phyloP scores from a whole-genome alignment of 208 protist species.

The Acanthamoeba culbertsoni region DNA sequence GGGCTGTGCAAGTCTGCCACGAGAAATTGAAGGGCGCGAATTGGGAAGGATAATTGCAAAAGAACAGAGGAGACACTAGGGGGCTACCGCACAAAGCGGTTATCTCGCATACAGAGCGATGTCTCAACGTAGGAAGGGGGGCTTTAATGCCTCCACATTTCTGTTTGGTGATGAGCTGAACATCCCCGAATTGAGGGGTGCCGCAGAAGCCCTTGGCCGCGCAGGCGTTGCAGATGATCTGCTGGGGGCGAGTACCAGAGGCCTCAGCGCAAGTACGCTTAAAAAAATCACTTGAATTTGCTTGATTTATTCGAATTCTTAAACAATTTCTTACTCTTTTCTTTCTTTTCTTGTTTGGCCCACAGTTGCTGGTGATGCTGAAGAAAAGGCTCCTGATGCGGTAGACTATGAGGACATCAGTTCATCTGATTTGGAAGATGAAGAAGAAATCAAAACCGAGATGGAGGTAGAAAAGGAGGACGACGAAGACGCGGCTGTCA shows the following conservation, averaged over 20 bases:
- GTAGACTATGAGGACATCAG: conserved; percentile 11
- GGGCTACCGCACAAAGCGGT: too few species aligned
- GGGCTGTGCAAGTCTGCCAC: not conserved
- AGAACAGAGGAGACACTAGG: not conserved
- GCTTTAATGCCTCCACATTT: too few species aligned
- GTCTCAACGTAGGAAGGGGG: too few species aligned
- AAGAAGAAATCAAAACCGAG: not conserved
- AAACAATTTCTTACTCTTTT: not conserved
- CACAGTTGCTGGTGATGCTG: not conserved
- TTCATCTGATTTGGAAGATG: not conserved
- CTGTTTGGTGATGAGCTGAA: not conserved
- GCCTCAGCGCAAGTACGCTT: too few species aligned
- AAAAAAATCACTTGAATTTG: too few species aligned
- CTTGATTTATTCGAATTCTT: not conserved
- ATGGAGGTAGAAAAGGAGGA: not conserved
- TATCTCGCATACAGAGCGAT: too few species aligned
- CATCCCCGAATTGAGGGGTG: not conserved
- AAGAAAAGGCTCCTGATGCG: conserved; percentile 42
- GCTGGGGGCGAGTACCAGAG: not conserved
- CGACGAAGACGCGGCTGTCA: not conserved
- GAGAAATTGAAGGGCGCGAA: not conserved
- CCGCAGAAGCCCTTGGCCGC: not conserved
- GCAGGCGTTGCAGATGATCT: not conserved
- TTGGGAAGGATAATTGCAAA: not conserved
- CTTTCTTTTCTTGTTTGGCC: not conserved